Evolutionary conservation across 2,329 filamentous ascomycete genomes (phyloP).

Genomic region (Tolypocladium pustulatum): DNA sequence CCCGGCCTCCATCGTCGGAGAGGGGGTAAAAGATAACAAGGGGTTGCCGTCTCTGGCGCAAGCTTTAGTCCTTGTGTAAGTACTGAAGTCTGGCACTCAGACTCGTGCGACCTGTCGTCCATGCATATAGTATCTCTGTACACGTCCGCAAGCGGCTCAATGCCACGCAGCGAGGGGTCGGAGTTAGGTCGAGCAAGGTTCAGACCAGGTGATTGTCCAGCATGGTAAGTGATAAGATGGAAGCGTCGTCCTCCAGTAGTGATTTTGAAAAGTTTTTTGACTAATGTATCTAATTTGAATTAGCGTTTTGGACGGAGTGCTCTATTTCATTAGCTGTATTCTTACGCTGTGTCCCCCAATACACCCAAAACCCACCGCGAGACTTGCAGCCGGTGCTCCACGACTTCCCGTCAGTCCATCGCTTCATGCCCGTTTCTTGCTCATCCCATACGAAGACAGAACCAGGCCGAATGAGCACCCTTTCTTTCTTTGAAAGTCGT

Average conservation of each 20-base stretch:
- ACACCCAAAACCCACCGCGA: constrained; percentile 83
- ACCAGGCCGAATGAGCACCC: constrained; percentile 88
- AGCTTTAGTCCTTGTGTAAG: constrained; percentile 66
- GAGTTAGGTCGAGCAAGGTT: constrained; percentile 72
- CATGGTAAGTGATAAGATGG: constrained; percentile 96
- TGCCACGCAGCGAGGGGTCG: constrained; percentile 69
- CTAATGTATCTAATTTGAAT: constrained; percentile 91
- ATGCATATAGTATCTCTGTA: constrained; percentile 86
- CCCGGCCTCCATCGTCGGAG: too few species aligned
- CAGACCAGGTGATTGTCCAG: constrained; percentile 62
- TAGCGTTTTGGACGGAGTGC: constrained; percentile 23
- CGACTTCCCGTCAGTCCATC: constrained; percentile 98
- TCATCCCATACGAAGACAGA: constrained; percentile 99
- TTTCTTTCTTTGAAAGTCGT: constrained; percentile 89
- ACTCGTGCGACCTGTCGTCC: constrained; percentile 48
- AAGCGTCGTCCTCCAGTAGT: constrained; percentile 84
- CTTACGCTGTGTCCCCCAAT: constrained; percentile 99
- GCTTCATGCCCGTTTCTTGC: constrained; percentile 91
- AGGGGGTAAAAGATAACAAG: constrained; percentile 14
- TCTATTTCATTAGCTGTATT: constrained; percentile 49
- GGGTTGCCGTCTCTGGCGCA: constrained; percentile 25
- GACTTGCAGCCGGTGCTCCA: constrained; percentile 97
- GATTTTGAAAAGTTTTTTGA: constrained; percentile 99
- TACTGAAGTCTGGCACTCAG: constrained; percentile 58
- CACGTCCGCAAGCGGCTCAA: constrained; percentile 84